Base-by-base conservation (phyloP, 305 asterid genomes). In the Solanum aculeatissimum region DNA sequence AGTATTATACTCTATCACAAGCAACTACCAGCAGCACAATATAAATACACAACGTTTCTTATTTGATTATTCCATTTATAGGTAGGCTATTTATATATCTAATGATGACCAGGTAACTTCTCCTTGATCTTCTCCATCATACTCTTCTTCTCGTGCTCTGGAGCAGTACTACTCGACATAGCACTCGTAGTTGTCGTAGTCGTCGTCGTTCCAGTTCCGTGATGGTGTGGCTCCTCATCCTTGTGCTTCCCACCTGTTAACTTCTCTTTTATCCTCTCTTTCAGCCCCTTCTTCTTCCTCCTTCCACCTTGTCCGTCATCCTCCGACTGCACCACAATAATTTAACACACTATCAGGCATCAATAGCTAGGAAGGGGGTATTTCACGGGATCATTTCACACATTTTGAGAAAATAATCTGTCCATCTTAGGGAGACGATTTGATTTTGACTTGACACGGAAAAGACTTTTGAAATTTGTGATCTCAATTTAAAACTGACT, bases 221-320 rank as follows among this genome's bases (percentile, higher is more conserved):
- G 45, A 85, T 69, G 65, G 81, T 43, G 86, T 55, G 83, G 87
- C 25, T 92, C 88, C 4, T 83, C 74, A 7, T 85, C 88, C 71
- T 85, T 85, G 42, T 90, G 90, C 82, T 89, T 88, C 53, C 95
- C 94, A 10, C 88, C 89, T 0, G 95, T 87, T 2, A 96, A 86
- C 5, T 89, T 91, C 79, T 91, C 97, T 86, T 92, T 96, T 47
- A 96, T 90, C 86, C 88, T 93, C 90, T 93, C 95, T 58, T 85
- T 95, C 85, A 96, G 18, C 18, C 98, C 97, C 53, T 88, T 89
- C 83, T 94, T 93, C 97, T 93, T 94, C 80, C 93, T 92, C 32
- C 95, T 90, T 54, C 95, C 98, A 35, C 98, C 98, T 87, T 89
- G 86, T 60, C 93, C 98, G 8, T 94, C 97, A 38, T 93, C 98